Evolutionary conservation across 495 filamentous ascomycete genomes (phyloP).

Genomic region (Ramalina intermedia): DNA sequence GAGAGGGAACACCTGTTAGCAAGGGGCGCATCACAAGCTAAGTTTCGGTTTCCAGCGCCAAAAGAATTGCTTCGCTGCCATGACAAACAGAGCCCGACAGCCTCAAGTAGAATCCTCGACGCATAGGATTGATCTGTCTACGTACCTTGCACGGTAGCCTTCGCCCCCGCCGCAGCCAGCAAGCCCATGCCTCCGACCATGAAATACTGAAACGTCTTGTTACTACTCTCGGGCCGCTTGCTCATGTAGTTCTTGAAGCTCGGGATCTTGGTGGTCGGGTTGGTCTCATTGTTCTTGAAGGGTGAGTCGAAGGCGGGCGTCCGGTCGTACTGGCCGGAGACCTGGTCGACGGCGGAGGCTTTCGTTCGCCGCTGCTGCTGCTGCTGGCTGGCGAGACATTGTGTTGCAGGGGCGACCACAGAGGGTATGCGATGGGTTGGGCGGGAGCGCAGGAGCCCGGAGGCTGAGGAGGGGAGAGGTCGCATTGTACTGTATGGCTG

Average conservation of each 20-base stretch:
- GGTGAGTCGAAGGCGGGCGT: conserved; percentile 38
- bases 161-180: conserved; percentile 80
- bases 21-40: too few relatives aligned
- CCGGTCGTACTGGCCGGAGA: conserved; percentile 21
- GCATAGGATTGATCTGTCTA: conserved; percentile 12
- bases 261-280: conserved; percentile 59
- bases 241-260: conserved; percentile 79
- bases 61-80: too few relatives aligned
- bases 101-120: neutral
- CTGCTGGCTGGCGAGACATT: conserved; percentile 24
- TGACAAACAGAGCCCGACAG: too few relatives aligned
- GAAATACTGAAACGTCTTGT: conserved; percentile 91
- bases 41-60: too few relatives aligned
- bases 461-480: conserved; percentile 32
- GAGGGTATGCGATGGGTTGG: conserved; percentile 32
- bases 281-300: conserved; percentile 27
- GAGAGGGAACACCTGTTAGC: too few relatives aligned
- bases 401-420: conserved; percentile 26
- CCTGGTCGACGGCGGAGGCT: conserved; percentile 23
- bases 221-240: conserved; percentile 44
- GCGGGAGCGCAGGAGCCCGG: conserved; percentile 35
- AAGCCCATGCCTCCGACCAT: conserved; percentile 93
- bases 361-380: conserved; percentile 30
- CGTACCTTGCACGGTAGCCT: conserved; percentile 92
- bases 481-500: conserved; percentile 29